These are phyloP conservation scores for Rubia occidens DNA, from an alignment of 305 asterid genomes.

Conservation along the genomic window DNA sequence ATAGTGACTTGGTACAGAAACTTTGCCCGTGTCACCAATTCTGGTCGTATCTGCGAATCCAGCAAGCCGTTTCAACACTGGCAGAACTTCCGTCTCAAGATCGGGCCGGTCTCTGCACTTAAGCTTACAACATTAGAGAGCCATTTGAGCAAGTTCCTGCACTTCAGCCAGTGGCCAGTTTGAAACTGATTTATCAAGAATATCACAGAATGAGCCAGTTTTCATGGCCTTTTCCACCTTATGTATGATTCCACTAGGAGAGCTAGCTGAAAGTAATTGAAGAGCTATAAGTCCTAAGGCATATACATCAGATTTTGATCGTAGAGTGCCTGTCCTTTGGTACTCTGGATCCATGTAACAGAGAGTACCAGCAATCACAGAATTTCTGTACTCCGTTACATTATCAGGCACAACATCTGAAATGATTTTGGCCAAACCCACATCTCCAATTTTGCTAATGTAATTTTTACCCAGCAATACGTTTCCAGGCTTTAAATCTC, in stretches of 20 bases:
- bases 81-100: slow-evolving; percentile 70
- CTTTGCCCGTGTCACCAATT: slow-evolving; percentile 22
- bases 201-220: slow-evolving; percentile 30
- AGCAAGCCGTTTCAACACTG: slow-evolving; percentile 51
- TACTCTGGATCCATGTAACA: slow-evolving; percentile 90
- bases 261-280: slow-evolving; percentile 56
- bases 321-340: slow-evolving; percentile 76
- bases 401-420: slow-evolving; percentile 58
- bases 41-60: slow-evolving; percentile 42
- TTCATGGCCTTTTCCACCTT: slow-evolving; percentile 59
- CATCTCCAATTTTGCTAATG: slow-evolving; percentile 75
- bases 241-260: slow-evolving; percentile 53
- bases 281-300: slow-evolving; percentile 74
- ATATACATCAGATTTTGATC: slow-evolving; percentile 82
- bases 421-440: slow-evolving; percentile 71
- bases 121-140: slow-evolving; percentile 56
- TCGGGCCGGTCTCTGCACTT: slow-evolving; percentile 92
- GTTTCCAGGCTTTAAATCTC: slow-evolving; percentile 89
- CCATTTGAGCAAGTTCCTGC: slow-evolving; percentile 53
- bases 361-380: slow-evolving; percentile 73
- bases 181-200: slow-evolving; percentile 55
- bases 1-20: slow-evolving; percentile 49
- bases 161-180: slow-evolving; percentile 74
- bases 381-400: slow-evolving; percentile 61
- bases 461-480: slow-evolving; percentile 56